Base-by-base conservation (phyloP, 495 filamentous ascomycete genomes). In the Tirmania nivea region DNA sequence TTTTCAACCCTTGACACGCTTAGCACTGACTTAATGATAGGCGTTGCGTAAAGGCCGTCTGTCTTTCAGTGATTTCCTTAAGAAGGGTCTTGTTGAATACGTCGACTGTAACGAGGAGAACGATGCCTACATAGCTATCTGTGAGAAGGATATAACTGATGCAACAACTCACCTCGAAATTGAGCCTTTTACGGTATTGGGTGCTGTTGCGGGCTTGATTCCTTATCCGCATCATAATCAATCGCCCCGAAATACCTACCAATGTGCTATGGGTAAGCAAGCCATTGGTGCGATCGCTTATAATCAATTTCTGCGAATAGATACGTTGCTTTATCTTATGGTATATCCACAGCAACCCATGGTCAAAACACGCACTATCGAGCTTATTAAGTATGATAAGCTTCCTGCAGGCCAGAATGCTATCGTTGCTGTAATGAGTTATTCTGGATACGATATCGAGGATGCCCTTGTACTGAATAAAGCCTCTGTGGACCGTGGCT, bases 231-330 rank as follows among this genome's bases (percentile, higher is more conserved):
- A 99, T 69, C 90, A 99, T 71, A 99, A 99, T 67, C 90, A 99
- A 67, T 99, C 90, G 4, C 90, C 90, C 9, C 79, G 90, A 70
- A 99, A 99, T 65, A 99, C 90, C 8, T 99, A 99, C 63, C 90
- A 97, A 70, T 95, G 92, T 67, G 90, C 90, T 68, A 99, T 99
- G 90, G 90, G 90, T 73, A 99, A 99, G 69, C 90, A 99, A 83
- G 90, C 90, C 16, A 95, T 99, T 65, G 90, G 90, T 50, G 86
- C 89, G 17, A 94, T 96, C 65, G 88, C 89, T 11, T 86, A 90
- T 57, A 99, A 99, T 62, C 92, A 96, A 66, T 93, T 94, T 70
- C 78, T 83, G 55, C 80, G 90, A 20, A 90, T 99, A 65, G 90
- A 99, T 62, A 94, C 87, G 3, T 75, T 96, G 34, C 77, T 96